phyloP scores from a whole-genome alignment of 768 basidiomycete genomes.

The Cubamyces lactineus region DNA sequence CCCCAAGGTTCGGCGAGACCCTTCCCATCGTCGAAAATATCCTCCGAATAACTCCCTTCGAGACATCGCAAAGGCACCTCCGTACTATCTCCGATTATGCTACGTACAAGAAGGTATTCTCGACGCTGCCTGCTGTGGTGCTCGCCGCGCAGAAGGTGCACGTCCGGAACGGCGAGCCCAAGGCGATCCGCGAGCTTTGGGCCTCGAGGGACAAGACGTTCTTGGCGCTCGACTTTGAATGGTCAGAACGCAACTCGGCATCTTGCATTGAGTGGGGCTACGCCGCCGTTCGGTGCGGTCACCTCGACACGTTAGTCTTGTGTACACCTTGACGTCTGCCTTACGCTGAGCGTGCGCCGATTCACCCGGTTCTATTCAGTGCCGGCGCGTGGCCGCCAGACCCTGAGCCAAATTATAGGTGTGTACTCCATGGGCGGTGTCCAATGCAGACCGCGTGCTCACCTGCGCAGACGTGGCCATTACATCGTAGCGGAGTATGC shows the following conservation, averaged over 20 bases:
- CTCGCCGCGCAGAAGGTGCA: constrained; percentile 68
- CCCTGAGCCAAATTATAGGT: constrained; percentile 81
- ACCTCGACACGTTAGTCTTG: constrained; percentile 63
- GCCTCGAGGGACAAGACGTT: constrained; percentile 71
- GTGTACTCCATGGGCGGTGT: constrained; percentile 20
- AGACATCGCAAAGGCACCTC: constrained; percentile 66
- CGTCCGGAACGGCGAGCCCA: constrained; percentile 67
- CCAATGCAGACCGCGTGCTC: constrained; percentile 21
- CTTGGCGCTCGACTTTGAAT: constrained; percentile 74
- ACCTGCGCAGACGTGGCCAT: constrained; percentile 55
- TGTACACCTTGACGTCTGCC: constrained; percentile 9
- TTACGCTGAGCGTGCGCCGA: not conserved
- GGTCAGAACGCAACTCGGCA: constrained; percentile 71
- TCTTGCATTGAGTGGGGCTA: constrained; percentile 82
- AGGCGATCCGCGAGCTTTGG: constrained; percentile 70
- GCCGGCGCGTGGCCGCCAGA: constrained; percentile 76
- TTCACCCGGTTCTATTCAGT: constrained; percentile 38
- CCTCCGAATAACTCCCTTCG: constrained; percentile 68
- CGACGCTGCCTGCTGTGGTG: constrained; percentile 69
- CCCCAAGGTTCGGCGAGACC: constrained; percentile 70
- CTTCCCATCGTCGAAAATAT: constrained; percentile 75
- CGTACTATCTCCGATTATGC: constrained; percentile 70
- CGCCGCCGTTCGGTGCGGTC: constrained; percentile 73
- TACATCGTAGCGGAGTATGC: constrained; percentile 73
- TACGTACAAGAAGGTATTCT: constrained; percentile 69